phyloP scores from a whole-genome alignment of 1,284 basidiomycete species.

The Flammula alnicola region DNA sequence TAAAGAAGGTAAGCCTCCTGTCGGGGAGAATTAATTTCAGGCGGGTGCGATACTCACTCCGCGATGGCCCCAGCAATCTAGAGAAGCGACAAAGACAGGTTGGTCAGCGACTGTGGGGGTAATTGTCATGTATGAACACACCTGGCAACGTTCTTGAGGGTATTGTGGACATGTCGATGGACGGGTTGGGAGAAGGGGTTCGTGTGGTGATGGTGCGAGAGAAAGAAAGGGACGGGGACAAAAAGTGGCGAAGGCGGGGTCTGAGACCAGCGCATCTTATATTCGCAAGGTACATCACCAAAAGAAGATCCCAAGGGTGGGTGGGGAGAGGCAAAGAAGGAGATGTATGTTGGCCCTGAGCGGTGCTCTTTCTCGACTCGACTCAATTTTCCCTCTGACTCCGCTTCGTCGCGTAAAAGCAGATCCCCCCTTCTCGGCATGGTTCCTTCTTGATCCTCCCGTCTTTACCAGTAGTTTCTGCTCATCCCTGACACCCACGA shows the following conservation, averaged over 20 bases:
- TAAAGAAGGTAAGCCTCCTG: slow-evolving; percentile 35
- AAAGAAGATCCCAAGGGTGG: neutral
- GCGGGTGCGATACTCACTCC: slow-evolving; percentile 63
- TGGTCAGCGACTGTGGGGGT: slow-evolving; percentile 3
- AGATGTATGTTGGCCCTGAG: slow-evolving; percentile 6
- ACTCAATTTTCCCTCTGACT: neutral
- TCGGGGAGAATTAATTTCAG: slow-evolving; percentile 10
- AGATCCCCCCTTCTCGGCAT: slow-evolving; percentile 2
- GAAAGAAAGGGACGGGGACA: too few species aligned
- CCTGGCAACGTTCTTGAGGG: slow-evolving; percentile 39
- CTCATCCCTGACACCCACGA: too few species aligned
- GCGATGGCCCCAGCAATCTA: slow-evolving; percentile 93
- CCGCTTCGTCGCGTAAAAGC: slow-evolving; percentile 17
- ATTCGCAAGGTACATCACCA: too few species aligned
- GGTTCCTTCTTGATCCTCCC: too few species aligned
- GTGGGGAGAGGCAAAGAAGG: slow-evolving; percentile 7
- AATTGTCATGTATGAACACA: slow-evolving; percentile 21
- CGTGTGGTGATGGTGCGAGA: slow-evolving; percentile 13
- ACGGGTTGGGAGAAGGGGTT: too few species aligned
- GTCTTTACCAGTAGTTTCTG: too few species aligned
- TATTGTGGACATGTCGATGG: slow-evolving; percentile 8
- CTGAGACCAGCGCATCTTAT: too few species aligned
- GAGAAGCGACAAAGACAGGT: slow-evolving; percentile 1
- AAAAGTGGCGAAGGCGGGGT: neutral
- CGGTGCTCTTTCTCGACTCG: too few species aligned